phyloP scores from a whole-genome alignment of 2,329 filamentous ascomycete genomes.

The Madurella fahalii region DNA sequence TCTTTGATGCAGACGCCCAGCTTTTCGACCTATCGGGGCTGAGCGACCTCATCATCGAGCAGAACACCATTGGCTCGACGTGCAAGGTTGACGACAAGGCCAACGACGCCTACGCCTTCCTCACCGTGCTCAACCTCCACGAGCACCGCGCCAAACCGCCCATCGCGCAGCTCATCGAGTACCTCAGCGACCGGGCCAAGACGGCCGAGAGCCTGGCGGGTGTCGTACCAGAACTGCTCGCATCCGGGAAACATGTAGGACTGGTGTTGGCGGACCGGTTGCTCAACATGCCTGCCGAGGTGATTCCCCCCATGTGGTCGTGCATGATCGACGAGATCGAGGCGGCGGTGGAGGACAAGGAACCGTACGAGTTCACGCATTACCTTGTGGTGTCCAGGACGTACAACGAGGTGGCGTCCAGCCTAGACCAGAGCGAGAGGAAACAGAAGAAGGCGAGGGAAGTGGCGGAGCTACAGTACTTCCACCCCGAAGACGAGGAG shows the following conservation, averaged over 20 bases:
- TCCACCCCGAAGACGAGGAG: slow-evolving; percentile 94
- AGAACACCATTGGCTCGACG: slow-evolving; percentile 84
- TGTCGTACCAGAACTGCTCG: slow-evolving; percentile 55
- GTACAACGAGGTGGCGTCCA: slow-evolving; percentile 85
- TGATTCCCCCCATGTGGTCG: slow-evolving; percentile 87
- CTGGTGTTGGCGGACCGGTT: slow-evolving; percentile 87
- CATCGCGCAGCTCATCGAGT: slow-evolving; percentile 66
- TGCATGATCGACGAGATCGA: slow-evolving; percentile 91
- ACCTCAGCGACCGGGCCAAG: slow-evolving; percentile 59
- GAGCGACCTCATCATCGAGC: slow-evolving; percentile 79
- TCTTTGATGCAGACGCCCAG: slow-evolving; percentile 82
- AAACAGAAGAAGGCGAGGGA: slow-evolving; percentile 64
- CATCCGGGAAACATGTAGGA: slow-evolving; percentile 58
- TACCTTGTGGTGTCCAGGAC: slow-evolving; percentile 89
- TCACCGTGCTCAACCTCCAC: slow-evolving; percentile 79
- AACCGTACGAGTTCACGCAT: slow-evolving; percentile 89
- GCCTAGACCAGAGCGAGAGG: slow-evolving; percentile 63
- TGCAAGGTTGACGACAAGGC: slow-evolving; percentile 97
- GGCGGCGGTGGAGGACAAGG: slow-evolving; percentile 81
- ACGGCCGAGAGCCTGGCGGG: slow-evolving; percentile 53
- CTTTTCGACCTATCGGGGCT: slow-evolving; percentile 85
- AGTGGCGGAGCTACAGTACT: slow-evolving; percentile 69
- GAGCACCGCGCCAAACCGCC: slow-evolving; percentile 73
- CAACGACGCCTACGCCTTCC: slow-evolving; percentile 85
- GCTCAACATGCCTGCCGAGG: slow-evolving; percentile 94